Base-by-base conservation (phyloP, 2,329 filamentous ascomycete genomes). In the Colletotrichum sp. region DNA sequence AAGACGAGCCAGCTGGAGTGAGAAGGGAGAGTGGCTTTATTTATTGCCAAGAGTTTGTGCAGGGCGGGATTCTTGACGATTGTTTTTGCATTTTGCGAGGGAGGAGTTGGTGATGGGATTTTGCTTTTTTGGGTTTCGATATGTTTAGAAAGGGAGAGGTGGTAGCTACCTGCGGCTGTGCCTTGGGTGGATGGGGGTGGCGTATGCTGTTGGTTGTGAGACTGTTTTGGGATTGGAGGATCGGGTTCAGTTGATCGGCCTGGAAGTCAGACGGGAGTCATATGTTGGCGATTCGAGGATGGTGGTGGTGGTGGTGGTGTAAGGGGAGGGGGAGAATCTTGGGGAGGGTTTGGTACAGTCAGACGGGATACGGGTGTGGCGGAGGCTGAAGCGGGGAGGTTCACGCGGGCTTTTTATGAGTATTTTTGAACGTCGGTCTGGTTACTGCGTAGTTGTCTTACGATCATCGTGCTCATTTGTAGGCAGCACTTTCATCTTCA, bases 311-410 rank as follows among this genome's bases (percentile, higher is more conserved):
- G 32, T 26, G 21, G 21, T 15, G 10, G 32, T 26, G 39, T 49
- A 24, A 30, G 39, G 39, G 39, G 39, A 44, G 5, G 16, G 39
- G 39, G 39, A 10, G 39, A 10, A 44, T 18, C 39, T 44, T 2
- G 39, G 39, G 62, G 62, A 39, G 36, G 26, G 28, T 24, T 30
- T 21, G 8, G 55, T 30, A 72, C 62, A 75, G 52, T 67, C 55
- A 72, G 62, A 66, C 72, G 59, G 60, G 28, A 60, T 75, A 36
- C 39, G 59, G 57, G 32, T 70, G 71, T 66, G 32, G 67, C 57
- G 67, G 60, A 64, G 66, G 36, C 71, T 70, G 30, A 44, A 36
- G 16, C 52, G 32, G 34, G 32, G 32, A 24, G 21, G 4, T 30
- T 15, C n/a, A 49, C 13, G 18, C 39, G 26, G 16, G 63, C 44